Evolutionary conservation across 2,329 filamentous ascomycete genomes (phyloP), one percentile per base, ranked within the genome.

Genomic region (Fusarium brevicatenulatum): DNA sequence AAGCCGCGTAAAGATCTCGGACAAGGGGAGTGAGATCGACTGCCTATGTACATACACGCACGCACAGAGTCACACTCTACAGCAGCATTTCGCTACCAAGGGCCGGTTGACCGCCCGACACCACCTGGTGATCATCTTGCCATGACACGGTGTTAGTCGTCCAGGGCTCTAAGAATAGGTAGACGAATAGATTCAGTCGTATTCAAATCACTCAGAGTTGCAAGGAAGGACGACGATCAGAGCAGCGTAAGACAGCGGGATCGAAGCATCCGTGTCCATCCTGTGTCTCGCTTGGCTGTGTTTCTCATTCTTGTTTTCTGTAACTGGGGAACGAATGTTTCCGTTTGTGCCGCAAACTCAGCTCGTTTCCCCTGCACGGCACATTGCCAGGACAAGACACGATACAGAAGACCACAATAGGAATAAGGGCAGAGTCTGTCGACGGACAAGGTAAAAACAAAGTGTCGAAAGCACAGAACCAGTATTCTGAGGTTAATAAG

Each of bases 321-420:
- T 46, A 56, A 52, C 66, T 66, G 58, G 63, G 62, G 63, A 68
- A 56, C 21, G 50, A 64, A 71, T 73, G 73, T 76, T 76, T 76
- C 71, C 56, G 53, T 53, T 53, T 39, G 58, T 46, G 62, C 60
- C 53, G 68, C 59, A 71, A 53, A 61, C 59, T 68, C 66, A 66
- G 59, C 66, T 57, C 23, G 52, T 63, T 49, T 68, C 63, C 59
- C 62, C 39, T 53, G 68, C 44, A 68, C 66, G 61, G 66, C 25
- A 71, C 42, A 70, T 70, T 37, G 53, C 63, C 40, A 44, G 52
- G 57, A 47, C 46, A 54, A 25, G 50, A 46, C 36, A 12, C 57
- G 57, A 58, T 54, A 28, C 34, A 63, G 13, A 42, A 57, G 36
- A 40, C 68, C 36, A 49, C 40, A 70, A 70, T 54, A 23, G 66